These are phyloP conservation scores for Hericium rajendrae DNA, from an alignment of 768 basidiomycete species.

Conservation along the genomic window DNA sequence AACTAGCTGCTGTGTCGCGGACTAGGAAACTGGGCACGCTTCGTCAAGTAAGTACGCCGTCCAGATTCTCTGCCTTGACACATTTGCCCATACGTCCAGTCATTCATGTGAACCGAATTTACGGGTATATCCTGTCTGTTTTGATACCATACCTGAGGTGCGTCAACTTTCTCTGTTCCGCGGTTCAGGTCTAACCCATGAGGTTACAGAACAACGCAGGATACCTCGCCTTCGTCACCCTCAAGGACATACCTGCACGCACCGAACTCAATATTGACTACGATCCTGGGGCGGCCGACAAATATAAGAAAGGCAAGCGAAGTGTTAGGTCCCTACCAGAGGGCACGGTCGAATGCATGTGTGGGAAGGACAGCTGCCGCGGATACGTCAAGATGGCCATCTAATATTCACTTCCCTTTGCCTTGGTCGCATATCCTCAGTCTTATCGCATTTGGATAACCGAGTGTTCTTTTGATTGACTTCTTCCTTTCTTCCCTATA, in stretches of 20 bases:
- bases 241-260: constrained; percentile 33
- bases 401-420: background rate
- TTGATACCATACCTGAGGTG: constrained; percentile 51
- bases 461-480: background rate
- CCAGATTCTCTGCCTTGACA: background rate
- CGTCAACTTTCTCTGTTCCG: constrained; percentile 6
- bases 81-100: constrained; percentile 25
- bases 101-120: constrained; percentile 63
- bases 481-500: too few relatives aligned
- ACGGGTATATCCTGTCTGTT: constrained; percentile 46
- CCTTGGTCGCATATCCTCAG: too few relatives aligned
- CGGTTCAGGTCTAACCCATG: background rate
- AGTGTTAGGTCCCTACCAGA: background rate
- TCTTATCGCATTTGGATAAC: too few relatives aligned
- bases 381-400: background rate
- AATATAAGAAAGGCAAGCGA: background rate
- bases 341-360: background rate
- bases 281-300: constrained; percentile 32
- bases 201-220: constrained; percentile 42
- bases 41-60: constrained; percentile 48
- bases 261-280: constrained; percentile 63
- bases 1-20: background rate
- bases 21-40: constrained; percentile 69
- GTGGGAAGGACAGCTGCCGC: background rate
- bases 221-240: constrained; percentile 52